Conservation (phyloP, 2,329 filamentous ascomycete species). For the Talaromyces sp. region DNA sequence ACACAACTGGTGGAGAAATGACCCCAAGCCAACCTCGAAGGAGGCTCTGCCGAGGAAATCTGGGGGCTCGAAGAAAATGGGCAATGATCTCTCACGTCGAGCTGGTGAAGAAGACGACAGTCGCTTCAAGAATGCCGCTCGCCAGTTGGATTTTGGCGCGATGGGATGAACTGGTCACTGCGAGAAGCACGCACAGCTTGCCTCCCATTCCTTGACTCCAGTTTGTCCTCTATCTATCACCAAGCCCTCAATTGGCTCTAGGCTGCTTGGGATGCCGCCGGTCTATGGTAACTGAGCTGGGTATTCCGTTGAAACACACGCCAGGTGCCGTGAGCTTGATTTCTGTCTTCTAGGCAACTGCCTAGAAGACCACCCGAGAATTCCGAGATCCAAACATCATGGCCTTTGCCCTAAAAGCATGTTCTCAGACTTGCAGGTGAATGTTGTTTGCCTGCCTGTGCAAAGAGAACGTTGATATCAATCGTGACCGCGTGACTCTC, state of each 20-base stretch:
- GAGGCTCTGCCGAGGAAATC: slow-evolving; percentile 75
- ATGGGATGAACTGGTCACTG: slow-evolving; percentile 7
- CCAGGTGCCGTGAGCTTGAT: neutral
- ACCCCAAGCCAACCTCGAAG: slow-evolving; percentile 77
- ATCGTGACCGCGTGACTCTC: no score
- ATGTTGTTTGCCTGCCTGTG: neutral
- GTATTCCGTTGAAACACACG: neutral
- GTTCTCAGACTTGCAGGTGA: neutral
- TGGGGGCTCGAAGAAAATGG: slow-evolving; percentile 69
- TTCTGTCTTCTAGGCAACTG: no score
- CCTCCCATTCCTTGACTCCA: no score
- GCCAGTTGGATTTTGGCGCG: slow-evolving; percentile 71
- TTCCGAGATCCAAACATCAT: neutral
- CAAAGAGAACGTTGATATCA: neutral
- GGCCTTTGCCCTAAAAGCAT: neutral
- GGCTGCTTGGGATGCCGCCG: neutral
- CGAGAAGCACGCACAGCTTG: neutral
- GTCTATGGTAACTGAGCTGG: neutral
- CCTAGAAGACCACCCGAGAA: neutral
- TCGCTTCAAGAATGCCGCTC: slow-evolving; percentile 66
- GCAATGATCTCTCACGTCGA: slow-evolving; percentile 72
- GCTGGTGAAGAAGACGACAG: slow-evolving; percentile 66
- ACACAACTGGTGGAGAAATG: slow-evolving; percentile 79
- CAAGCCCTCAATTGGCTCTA: neutral
- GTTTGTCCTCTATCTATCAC: neutral